Conservation (phyloP, 768 basidiomycete genomes). For the Glaciozyma antarctica region DNA sequence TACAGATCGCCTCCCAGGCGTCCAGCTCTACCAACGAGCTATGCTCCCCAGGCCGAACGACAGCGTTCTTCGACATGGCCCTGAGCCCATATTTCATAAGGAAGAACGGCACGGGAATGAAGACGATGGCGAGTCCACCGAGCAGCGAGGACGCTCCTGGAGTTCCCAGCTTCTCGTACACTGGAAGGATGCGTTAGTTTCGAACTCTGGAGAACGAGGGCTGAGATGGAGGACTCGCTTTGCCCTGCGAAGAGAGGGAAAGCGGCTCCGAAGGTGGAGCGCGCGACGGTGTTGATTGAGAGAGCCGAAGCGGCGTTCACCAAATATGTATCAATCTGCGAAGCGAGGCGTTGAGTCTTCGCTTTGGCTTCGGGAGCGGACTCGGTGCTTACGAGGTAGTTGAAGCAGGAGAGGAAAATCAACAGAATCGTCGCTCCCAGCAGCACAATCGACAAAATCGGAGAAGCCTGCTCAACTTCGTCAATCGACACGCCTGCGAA, state of each 20-base stretch:
- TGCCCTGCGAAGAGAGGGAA: conserved; percentile 32
- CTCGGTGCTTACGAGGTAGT: conserved; percentile 27
- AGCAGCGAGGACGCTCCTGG: conserved; percentile 29
- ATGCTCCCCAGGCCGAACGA: conserved; percentile 6
- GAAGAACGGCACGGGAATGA: conserved; percentile 25
- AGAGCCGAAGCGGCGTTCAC: conserved; percentile 33
- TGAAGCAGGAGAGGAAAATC: conserved; percentile 32
- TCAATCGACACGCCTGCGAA: no score
- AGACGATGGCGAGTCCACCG: conserved; percentile 27
- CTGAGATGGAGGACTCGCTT: not conserved
- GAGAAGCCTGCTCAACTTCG: not conserved
- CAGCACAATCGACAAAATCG: conserved; percentile 24
- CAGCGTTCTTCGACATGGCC: conserved; percentile 32
- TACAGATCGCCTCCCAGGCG: no score
- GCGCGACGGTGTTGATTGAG: conserved; percentile 33
- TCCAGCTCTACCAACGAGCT: no score
- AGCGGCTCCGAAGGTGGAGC: conserved; percentile 31
- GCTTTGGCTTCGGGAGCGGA: no score
- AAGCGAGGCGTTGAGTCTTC: not conserved
- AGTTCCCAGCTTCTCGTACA: conserved; percentile 28
- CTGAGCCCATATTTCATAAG: conserved; percentile 31
- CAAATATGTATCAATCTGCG: conserved; percentile 13
- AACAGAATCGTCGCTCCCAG: conserved; percentile 31
- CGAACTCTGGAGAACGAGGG: not conserved
- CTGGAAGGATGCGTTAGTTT: not conserved